Percentiles rank a stretch among this genome's conserved stretches.
These are phyloP conservation scores for Mycena crocata DNA, from an alignment of 768 basidiomycete genomes.

Conservation along the genomic window DNA sequence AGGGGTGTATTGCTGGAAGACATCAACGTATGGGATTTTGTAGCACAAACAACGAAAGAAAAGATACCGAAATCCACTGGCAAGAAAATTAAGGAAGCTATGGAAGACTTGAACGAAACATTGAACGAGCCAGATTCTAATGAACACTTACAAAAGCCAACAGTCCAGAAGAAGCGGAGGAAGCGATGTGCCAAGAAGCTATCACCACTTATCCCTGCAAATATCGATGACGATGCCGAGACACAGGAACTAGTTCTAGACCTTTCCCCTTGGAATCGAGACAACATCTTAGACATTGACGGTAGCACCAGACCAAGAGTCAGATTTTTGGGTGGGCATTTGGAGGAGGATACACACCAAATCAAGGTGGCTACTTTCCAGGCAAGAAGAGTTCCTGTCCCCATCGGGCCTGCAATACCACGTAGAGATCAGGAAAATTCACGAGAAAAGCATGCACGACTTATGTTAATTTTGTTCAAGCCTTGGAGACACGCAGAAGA, in stretches of 20 bases:
- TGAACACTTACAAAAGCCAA: too few relatives aligned
- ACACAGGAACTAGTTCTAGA: too few relatives aligned
- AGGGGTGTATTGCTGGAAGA: neutral
- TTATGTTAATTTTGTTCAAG: constrained; percentile 46
- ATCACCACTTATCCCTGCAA: too few relatives aligned
- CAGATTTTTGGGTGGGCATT: neutral
- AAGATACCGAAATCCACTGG: neutral
- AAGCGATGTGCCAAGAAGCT: too few relatives aligned
- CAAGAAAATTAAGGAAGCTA: too few relatives aligned
- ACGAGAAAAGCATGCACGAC: constrained; percentile 19
- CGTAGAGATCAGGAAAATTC: neutral
- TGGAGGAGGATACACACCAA: neutral
- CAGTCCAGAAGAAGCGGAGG: too few relatives aligned
- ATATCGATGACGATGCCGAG: too few relatives aligned
- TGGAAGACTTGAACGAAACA: too few relatives aligned
- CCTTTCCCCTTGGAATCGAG: neutral
- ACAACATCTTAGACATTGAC: neutral
- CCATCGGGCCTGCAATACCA: neutral
- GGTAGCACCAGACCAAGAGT: neutral
- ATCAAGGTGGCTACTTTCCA: neutral
- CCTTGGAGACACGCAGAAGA: constrained; percentile 12
- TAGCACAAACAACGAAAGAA: neutral
- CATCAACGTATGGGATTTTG: neutral
- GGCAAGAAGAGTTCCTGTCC: neutral
- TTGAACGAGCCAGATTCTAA: too few relatives aligned